Base-by-base conservation (phyloP, 371 early-diverging fungal genomes). In the Apophysomyces ossiformis region DNA sequence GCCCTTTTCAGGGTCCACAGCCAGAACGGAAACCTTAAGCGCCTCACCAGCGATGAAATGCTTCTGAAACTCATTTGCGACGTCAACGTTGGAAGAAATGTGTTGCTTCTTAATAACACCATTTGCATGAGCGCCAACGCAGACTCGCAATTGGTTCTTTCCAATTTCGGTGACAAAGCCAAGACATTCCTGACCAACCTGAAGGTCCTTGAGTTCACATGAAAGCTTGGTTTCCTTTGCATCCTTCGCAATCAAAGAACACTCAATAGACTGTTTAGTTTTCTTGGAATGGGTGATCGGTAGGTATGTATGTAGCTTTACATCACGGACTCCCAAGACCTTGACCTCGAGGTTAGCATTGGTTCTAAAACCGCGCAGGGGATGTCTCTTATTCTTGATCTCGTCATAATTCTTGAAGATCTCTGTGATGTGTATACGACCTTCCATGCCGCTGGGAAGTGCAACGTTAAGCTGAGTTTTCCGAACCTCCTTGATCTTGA, bases 371-470 rank as follows among this genome's bases (percentile, higher is more conserved):
- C 39, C 37, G 15, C 63, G 50, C 15, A 86, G 65, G 35, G 88
- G 86, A 37, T 79, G 76, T 39, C 75, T 75, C 18, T 58, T 64
- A 61, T 78, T 70, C 38, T 66, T 65, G 38, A 39, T 21, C 4
- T 37, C 75, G 4, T 73, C 74, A 36, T 79, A 64, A 16, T 65
- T 60, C 58, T 88, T 86, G 46, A 74, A 73, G 2, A 89, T 67
- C 76, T 93, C 89, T 8, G 89, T 84, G 45, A 86, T 69, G 67
- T 90, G 90, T 37, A 93, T 64, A 54, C 89, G 85, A 16, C 91
- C 95, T 58, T 84, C 79, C 15, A 89, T 65, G 61, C 91, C 89
- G 39, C 80, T 76, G 9, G 87, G 92, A 18, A 95, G 73, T 9
- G 65, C 69, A 32, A 94, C 67, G 36, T 87, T 89, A 57, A 92